Conservation (phyloP, 257 asterid species). For the Agastache rugosa region DNA sequence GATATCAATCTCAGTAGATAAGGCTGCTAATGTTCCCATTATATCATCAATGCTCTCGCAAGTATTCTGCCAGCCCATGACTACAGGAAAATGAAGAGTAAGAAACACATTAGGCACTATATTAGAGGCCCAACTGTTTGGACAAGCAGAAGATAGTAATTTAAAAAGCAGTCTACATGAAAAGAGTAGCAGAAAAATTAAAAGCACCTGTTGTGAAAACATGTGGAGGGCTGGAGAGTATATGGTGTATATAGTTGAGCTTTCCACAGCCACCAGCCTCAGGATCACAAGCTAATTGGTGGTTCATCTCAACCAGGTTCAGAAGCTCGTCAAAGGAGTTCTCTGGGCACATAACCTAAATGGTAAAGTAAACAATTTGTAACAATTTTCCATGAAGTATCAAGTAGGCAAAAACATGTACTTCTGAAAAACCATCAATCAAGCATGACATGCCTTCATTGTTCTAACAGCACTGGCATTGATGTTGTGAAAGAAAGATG, state of each 20-base stretch:
- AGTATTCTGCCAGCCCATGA: constrained; percentile 95
- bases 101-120: constrained; percentile 18
- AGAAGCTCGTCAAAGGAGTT: constrained; percentile 81
- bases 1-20: constrained; percentile 85
- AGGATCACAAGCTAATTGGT: constrained; percentile 93
- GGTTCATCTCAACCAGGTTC: constrained; percentile 89
- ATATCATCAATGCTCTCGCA: constrained; percentile 83
- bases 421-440: constrained; percentile 21
- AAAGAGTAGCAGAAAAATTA: constrained; percentile 19
- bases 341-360: constrained; percentile 85
- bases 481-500: constrained; percentile 87
- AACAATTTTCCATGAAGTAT: constrained; percentile 25
- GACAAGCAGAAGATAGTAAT: constrained; percentile 15
- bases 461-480: constrained; percentile 97
- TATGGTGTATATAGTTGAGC: constrained; percentile 81
- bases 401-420: constrained; percentile 29
- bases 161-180: neutral
- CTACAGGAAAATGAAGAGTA: constrained; percentile 50
- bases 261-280: constrained; percentile 91
- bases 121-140: constrained; percentile 12
- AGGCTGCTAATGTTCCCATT: constrained; percentile 70
- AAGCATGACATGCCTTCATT: constrained; percentile 67
- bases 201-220: constrained; percentile 81
- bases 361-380: constrained; percentile 30
- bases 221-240: constrained; percentile 84